A percentile compares a stretch with the other conserved stretches of the same genome.
These are phyloP conservation scores for Malus asiatica DNA, from an alignment of 306 rosid species.

Conservation along the genomic window DNA sequence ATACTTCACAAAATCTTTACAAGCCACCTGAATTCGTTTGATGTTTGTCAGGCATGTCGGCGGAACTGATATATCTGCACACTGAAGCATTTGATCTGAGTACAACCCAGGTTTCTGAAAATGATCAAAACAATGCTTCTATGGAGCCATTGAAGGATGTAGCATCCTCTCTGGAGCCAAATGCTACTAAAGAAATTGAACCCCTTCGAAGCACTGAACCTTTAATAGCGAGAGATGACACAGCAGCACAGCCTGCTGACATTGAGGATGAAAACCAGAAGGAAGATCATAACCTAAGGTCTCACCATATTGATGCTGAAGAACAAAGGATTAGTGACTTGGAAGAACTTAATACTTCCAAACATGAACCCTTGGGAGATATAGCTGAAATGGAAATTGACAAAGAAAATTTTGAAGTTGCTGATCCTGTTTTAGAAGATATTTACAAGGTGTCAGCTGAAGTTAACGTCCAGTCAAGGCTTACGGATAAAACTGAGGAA, in stretches of 20 bases:
- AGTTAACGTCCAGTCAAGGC: slow-evolving; percentile 19
- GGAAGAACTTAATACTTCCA: slow-evolving; percentile 28
- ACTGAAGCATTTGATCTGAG: slow-evolving; percentile 49
- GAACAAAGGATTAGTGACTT: slow-evolving; percentile 15
- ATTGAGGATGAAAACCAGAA: slow-evolving; percentile 28
- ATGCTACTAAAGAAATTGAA: slow-evolving; percentile 34
- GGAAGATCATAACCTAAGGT: slow-evolving; percentile 27
- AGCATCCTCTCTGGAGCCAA: slow-evolving; percentile 35
- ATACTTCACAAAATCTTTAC: background rate
- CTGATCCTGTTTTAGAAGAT: slow-evolving; percentile 33
- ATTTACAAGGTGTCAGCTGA: slow-evolving; percentile 20
- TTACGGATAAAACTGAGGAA: slow-evolving; percentile 30
- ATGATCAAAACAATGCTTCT: slow-evolving; percentile 29
- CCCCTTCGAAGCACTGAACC: slow-evolving; percentile 24
- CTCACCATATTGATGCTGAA: slow-evolving; percentile 30
- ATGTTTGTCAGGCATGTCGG: slow-evolving; percentile 55
- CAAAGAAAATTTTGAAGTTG: slow-evolving; percentile 27
- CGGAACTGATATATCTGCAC: slow-evolving; percentile 47
- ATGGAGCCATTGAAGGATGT: slow-evolving; percentile 38
- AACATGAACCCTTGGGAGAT: slow-evolving; percentile 25
- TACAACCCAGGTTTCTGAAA: slow-evolving; percentile 43
- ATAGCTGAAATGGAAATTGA: slow-evolving; percentile 36
- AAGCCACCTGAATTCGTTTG: slow-evolving; percentile 20
- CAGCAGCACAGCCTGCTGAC: slow-evolving; percentile 36
- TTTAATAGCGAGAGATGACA: slow-evolving; percentile 31